phyloP scores from a whole-genome alignment of 495 filamentous ascomycete species.

The Penicillium coprophilum region DNA sequence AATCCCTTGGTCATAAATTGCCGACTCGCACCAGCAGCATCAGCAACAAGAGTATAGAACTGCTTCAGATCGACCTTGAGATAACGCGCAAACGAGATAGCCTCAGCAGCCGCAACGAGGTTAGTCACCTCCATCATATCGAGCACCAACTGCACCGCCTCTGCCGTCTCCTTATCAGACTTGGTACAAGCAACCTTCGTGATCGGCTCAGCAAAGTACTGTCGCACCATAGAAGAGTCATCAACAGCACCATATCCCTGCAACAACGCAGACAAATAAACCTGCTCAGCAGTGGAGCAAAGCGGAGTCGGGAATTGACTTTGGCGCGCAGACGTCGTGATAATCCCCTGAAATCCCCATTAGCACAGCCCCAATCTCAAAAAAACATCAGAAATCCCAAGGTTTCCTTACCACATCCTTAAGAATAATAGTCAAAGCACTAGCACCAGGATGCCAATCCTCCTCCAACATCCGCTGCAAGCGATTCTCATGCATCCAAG shows the following conservation, averaged over 20 bases:
- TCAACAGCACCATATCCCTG: conserved; percentile 65
- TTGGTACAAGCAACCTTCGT: conserved; percentile 31
- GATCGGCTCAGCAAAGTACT: conserved; percentile 53
- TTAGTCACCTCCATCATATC: conserved; percentile 63
- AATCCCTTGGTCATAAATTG: conserved; percentile 58
- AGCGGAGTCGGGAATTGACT: conserved; percentile 67
- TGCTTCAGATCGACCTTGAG: conserved; percentile 64
- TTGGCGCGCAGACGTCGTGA: conserved; percentile 65
- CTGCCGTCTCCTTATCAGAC: conserved; percentile 31
- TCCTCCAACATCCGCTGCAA: conserved; percentile 66
- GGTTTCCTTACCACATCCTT: conserved; percentile 64
- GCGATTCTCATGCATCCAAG: conserved; percentile 83
- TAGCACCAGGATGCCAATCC: conserved; percentile 62
- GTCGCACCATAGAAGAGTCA: conserved; percentile 66
- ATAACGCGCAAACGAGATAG: conserved; percentile 61
- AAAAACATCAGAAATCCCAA: too few relatives aligned
- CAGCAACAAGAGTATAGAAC: conserved; percentile 64
- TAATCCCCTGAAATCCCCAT: conserved; percentile 55
- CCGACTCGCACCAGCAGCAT: conserved; percentile 67
- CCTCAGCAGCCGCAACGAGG: conserved; percentile 63
- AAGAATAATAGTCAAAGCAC: conserved; percentile 72
- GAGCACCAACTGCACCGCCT: conserved; percentile 52
- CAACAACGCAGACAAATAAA: conserved; percentile 60
- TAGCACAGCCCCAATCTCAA: conserved; percentile 2
- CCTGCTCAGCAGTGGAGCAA: conserved; percentile 66